Evolutionary conservation across 139 green algal genomes (phyloP), one percentile per base, ranked within the genome.

Genomic region (Volvox reticuliferus): DNA sequence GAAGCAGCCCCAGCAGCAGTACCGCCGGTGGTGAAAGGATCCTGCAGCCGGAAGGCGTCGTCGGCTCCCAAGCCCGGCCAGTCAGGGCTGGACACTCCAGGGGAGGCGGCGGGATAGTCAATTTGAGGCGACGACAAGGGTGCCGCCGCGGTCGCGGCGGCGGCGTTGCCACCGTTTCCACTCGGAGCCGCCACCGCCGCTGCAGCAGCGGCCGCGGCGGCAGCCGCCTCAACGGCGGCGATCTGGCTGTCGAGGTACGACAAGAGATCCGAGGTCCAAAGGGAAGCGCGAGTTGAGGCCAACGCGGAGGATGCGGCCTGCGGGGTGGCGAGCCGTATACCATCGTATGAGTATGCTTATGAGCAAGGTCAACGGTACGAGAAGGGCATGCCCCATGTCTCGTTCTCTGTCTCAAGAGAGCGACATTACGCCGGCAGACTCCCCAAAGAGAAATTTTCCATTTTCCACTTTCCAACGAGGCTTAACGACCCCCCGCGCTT

Each of bases 181-280:
- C 30, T 69, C 9, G 37, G 22, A 18, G 79, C 44, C 32, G 79
- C 79, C 26, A 55, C 50, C 17, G 44, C 50, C 14, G 79, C 67
- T 18, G 83, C 36, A 18, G 67, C 69, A 0, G 37, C 85, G 26
- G 69, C 37, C 44, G 79, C 79, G 2, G 50, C 79, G 1, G 44
- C 79, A 5, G 79, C 85, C 0, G 85, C 67, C 63, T 61, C 83
- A 18, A 44, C 83, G 67, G 67, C 67, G 26, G 36, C 44, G 24
- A 89, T 30, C 28, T 82, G 69, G 18, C 21, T 33, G 85, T 89
- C 85, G 5, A 89, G n/a, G 69, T 89, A 32, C 14, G 85, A 65
- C 9, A 89, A 71, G 12, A 89, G 28, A 26, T 89, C 30, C 19
- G 55, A 50, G 3, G 85, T 82, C 85, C 85, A 89, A 2, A 89